A percentile compares a stretch with the other conserved stretches of the same genome.
Evolutionary conservation across 2,329 filamentous ascomycete species (phyloP).

Genomic region (Remersonia thermophila): DNA sequence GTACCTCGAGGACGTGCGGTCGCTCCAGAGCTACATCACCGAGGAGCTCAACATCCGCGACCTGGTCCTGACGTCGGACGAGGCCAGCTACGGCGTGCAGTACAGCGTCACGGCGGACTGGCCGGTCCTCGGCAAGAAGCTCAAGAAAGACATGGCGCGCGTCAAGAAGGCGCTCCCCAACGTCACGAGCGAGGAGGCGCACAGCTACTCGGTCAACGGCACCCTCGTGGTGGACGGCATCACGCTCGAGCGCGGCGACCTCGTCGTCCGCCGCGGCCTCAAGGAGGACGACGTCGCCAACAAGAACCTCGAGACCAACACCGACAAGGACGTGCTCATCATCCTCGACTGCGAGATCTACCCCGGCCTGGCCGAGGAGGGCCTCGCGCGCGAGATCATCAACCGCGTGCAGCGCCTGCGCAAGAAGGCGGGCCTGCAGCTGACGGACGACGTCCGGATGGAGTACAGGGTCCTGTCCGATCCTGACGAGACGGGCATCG

Average conservation of each 20-base stretch:
- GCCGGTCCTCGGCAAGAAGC: conserved; percentile 89
- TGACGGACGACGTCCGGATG: conserved; percentile 93
- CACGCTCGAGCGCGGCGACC: conserved; percentile 65
- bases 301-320: conserved; percentile 72
- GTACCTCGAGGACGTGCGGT: conserved; percentile 77
- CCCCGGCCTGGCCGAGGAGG: conserved; percentile 77
- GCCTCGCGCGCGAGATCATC: conserved; percentile 82
- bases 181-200: conserved; percentile 69
- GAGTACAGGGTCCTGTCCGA: conserved; percentile 75
- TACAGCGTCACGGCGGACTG: conserved; percentile 87
- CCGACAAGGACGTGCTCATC: conserved; percentile 78
- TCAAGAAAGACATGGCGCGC: conserved; percentile 85
- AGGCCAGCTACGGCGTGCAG: conserved; percentile 82
- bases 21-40: conserved; percentile 74
- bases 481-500: conserved; percentile 63
- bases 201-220: conserved; percentile 60
- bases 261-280: conserved; percentile 69
- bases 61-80: conserved; percentile 71
- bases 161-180: conserved; percentile 82
- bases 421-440: conserved; percentile 83
- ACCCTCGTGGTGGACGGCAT: conserved; percentile 79
- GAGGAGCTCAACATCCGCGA: conserved; percentile 89
- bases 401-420: conserved; percentile 83
- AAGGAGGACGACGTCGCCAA: conserved; percentile 55
- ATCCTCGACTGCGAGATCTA: conserved; percentile 69